Percentiles rank a stretch among this genome's conserved stretches.
phyloP scores from a whole-genome alignment of 2,329 filamentous ascomycete species.

The Nothophoma quercina region DNA sequence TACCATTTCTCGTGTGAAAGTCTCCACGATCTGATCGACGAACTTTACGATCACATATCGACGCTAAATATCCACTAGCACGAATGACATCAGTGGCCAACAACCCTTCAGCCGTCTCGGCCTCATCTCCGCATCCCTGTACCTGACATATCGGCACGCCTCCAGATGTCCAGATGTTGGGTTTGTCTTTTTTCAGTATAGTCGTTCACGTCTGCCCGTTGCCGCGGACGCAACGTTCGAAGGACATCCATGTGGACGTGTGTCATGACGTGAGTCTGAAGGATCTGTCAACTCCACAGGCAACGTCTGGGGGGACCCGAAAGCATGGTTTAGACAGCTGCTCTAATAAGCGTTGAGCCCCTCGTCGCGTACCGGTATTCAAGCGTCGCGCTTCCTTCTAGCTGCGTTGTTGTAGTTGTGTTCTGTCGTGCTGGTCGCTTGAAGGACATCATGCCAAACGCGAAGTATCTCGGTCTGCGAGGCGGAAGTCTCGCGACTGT shows the following conservation, averaged over 20 bases:
- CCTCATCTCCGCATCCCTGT: constrained; percentile 13
- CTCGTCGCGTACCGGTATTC: not conserved
- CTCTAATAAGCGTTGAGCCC: constrained; percentile 3
- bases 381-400: not conserved
- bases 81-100: constrained; percentile 10
- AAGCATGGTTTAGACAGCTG: constrained; percentile 1
- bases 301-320: constrained; percentile 12
- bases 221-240: not conserved
- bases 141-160: constrained; percentile 12
- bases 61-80: constrained; percentile 9
- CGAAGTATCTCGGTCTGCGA: constrained; percentile 33
- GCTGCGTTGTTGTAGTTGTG: not conserved
- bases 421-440: constrained; percentile 5
- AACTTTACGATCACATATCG: constrained; percentile 7
- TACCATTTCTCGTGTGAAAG: not conserved
- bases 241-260: not conserved
- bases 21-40: constrained; percentile 6
- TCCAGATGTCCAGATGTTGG: constrained; percentile 7
- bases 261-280: constrained; percentile 18
- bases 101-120: not conserved
- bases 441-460: constrained; percentile 21
- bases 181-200: constrained; percentile 1
- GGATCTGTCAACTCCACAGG: constrained; percentile 6
- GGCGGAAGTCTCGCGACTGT: constrained; percentile 29
- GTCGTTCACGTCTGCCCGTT: not conserved